Percentiles rank a stretch among this genome's conserved stretches.
Evolutionary conservation across 208 protist genomes (phyloP).

Genomic region (Crithidia expoeki): DNA sequence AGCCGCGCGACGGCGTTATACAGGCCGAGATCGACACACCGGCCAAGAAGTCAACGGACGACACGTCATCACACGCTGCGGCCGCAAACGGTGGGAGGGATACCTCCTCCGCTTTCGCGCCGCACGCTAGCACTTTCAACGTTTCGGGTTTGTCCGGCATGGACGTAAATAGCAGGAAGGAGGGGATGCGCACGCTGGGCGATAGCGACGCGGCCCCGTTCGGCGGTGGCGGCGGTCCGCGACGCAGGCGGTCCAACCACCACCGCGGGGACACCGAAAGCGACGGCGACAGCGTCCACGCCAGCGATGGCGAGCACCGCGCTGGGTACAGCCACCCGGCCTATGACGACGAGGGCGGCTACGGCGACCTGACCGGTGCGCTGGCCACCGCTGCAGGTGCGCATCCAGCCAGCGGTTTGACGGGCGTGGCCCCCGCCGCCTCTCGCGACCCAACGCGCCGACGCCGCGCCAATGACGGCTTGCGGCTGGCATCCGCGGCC

Average conservation of each 20-base stretch:
- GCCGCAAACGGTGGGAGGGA: not conserved
- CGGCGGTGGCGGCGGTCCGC: not conserved
- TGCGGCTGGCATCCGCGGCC: constrained; percentile 20
- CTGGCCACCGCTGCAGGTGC: not conserved
- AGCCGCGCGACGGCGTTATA: constrained; percentile 13
- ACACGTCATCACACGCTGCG: constrained; percentile 21
- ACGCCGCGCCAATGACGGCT: not conserved
- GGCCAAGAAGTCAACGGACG: constrained; percentile 20
- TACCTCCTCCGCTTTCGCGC: not conserved
- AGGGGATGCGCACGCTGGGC: constrained; percentile 6
- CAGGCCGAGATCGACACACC: constrained; percentile 10
- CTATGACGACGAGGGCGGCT: not conserved
- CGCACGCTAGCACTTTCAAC: constrained; percentile 15
- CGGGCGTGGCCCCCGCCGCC: not conserved
- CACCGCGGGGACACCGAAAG: not conserved
- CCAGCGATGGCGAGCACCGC: not conserved
- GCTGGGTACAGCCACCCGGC: not conserved
- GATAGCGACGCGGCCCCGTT: constrained; percentile 3
- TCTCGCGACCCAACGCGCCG: constrained; percentile 1
- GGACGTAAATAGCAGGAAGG: not conserved
- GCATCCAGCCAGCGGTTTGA: not conserved
- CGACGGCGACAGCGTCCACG: not conserved
- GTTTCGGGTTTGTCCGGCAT: not conserved
- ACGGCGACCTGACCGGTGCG: not conserved
- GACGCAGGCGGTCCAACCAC: not conserved